Base-by-base conservation (phyloP, 2,329 filamentous ascomycete genomes). In the Sporothrix pallida region DNA sequence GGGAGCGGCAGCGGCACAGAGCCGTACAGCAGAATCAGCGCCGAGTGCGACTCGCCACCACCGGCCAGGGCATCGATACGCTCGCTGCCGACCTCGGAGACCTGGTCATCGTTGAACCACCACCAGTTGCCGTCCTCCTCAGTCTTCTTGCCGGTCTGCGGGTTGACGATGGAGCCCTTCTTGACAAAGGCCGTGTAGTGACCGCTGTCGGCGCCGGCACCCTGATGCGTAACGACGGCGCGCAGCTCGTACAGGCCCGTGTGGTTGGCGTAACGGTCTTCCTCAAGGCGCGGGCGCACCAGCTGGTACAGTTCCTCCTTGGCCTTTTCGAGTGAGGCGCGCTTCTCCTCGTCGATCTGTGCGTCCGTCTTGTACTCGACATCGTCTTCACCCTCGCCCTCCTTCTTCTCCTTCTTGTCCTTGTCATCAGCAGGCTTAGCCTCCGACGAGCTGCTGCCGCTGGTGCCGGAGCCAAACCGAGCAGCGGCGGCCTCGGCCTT, bases 41-140 rank as follows among this genome's bases (percentile, higher is more conserved):
- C 93, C 70, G 92, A 94, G 82, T 96, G 93, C 72, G 90, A 92
- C 83, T 96, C 93, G 77, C 94, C 95, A 79, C 97, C 96, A 74
- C 96, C 97, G 70, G 94, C 89, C 70, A 99, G 87, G 3, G 91
- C 92, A 80, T 95, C 93, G 77, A 99, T 97, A 86, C 97, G 96
- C 78, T 98, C 95, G 37, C 89, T 86, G 17, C 93, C 90, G 42
- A 99, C 96, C 84, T 99, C 96, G 15, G 92, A 90, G 48, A 99
- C 96, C 85, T 94, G 97, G 81, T 99, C 95, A 79, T 99, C 96
- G 82, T 99, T 98, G 87, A 99, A 99, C 95, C 96, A 99, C 95
- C 96, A 99, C 96, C 96, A 99, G 79, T 94, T 97, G 78, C 93
- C 94, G 80, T 97, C 94, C 80, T 97, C 94, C 79, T 92, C 90